Conservation (phyloP, 2,329 filamentous ascomycete species). For the Cladosporium sphaerospermum region DNA sequence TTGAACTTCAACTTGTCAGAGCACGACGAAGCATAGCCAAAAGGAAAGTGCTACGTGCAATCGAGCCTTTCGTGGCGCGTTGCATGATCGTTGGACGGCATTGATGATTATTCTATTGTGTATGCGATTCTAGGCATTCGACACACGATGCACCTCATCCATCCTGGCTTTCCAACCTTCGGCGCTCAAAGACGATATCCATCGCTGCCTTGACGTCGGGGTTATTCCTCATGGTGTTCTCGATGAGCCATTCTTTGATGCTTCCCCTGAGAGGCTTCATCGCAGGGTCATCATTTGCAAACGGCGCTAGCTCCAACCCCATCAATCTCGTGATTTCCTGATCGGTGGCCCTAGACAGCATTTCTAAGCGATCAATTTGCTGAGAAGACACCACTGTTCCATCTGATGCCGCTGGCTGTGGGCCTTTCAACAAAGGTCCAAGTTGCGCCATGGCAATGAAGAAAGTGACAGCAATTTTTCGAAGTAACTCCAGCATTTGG, state of each 20-base stretch:
- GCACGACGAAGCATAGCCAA: too few relatives aligned
- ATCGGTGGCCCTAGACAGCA: constrained; percentile 54
- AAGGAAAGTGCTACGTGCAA: too few relatives aligned
- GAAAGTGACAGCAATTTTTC: constrained; percentile 69
- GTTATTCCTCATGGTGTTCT: constrained; percentile 75
- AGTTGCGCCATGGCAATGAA: constrained; percentile 81
- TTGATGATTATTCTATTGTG: too few relatives aligned
- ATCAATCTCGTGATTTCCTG: constrained; percentile 64
- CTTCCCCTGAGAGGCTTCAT: constrained; percentile 60
- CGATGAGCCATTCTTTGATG: constrained; percentile 79
- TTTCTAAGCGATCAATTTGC: constrained; percentile 62
- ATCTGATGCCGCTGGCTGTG: constrained; percentile 12
- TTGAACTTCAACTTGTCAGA: too few relatives aligned
- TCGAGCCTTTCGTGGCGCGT: too few relatives aligned
- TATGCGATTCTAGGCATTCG: too few relatives aligned
- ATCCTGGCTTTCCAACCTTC: constrained; percentile 11
- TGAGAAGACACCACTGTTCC: constrained; percentile 43
- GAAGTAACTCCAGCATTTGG: constrained; percentile 69
- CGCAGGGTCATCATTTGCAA: constrained; percentile 63
- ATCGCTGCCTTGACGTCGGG: constrained; percentile 78
- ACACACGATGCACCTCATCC: background rate
- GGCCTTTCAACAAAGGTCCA: constrained; percentile 56
- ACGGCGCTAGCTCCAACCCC: constrained; percentile 74
- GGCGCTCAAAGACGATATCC: constrained; percentile 61
- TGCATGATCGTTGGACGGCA: too few relatives aligned